Conservation (phyloP, 495 filamentous ascomycete species). For the Penicillium samsonianum region DNA sequence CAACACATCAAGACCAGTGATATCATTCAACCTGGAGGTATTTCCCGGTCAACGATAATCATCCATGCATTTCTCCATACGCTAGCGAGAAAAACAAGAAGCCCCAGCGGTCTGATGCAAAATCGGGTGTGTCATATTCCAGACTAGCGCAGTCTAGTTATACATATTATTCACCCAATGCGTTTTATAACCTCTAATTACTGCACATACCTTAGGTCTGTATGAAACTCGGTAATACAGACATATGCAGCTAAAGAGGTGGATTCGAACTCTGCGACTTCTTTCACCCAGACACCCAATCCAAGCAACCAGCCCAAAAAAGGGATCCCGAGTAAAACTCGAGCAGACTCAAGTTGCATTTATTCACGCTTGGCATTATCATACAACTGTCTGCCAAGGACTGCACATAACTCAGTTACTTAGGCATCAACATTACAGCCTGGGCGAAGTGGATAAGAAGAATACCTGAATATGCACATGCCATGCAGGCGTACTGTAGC, state of each 20-base stretch:
- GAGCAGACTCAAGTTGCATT: not conserved
- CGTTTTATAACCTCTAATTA: not conserved
- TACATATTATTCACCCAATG: not conserved
- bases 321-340: not conserved
- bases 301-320: not conserved
- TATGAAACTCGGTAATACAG: not conserved
- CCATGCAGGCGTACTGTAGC: conserved; percentile 3
- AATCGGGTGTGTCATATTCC: not conserved
- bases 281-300: not conserved
- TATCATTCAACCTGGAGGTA: not conserved
- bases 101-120: not conserved
- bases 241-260: not conserved
- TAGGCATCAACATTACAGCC: conserved; percentile 10
- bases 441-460: conserved; percentile 2
- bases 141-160: not conserved
- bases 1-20: not conserved
- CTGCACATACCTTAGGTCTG: not conserved
- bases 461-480: conserved; percentile 7
- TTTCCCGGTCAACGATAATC: not conserved
- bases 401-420: conserved; percentile 2
- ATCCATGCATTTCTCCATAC: not conserved
- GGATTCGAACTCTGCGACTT: not conserved
- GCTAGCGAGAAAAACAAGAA: not conserved
- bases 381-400: conserved; percentile 3
- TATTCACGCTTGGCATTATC: not conserved